These are phyloP conservation scores for Halteria grandinella DNA, from an alignment of 73 alveolate species.

Conservation along the genomic window DNA sequence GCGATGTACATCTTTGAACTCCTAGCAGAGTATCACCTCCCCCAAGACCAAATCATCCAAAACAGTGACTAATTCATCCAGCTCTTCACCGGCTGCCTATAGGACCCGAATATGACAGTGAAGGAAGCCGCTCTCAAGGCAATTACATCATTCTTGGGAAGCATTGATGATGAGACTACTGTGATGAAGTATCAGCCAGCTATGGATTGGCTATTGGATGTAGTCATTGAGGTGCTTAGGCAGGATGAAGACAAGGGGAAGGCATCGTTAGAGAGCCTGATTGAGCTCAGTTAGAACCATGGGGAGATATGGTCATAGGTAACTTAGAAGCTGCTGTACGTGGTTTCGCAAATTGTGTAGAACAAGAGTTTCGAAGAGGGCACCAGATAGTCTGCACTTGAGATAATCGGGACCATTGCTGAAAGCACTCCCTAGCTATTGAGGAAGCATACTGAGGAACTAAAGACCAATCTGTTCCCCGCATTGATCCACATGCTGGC, in stretches of 20 bases:
- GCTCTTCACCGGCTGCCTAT: slow-evolving; percentile 62
- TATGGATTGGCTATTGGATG: slow-evolving; percentile 65
- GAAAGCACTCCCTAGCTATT: slow-evolving; percentile 73
- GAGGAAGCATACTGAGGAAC: slow-evolving; percentile 65
- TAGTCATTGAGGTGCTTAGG: slow-evolving; percentile 70
- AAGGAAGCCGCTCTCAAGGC: slow-evolving; percentile 79
- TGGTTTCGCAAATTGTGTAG: slow-evolving; percentile 68
- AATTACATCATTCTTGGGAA: slow-evolving; percentile 70
- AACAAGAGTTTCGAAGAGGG: slow-evolving; percentile 72
- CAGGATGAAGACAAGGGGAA: slow-evolving; percentile 72
- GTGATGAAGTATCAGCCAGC: slow-evolving; percentile 64
- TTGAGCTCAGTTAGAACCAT: slow-evolving; percentile 74
- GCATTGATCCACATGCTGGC: slow-evolving; percentile 74
- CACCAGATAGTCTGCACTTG: slow-evolving; percentile 75
- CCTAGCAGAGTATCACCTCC: slow-evolving; percentile 60
- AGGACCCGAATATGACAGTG: slow-evolving; percentile 71
- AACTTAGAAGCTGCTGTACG: slow-evolving; percentile 64
- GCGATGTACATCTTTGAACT: slow-evolving; percentile 65
- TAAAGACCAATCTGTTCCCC: slow-evolving; percentile 74
- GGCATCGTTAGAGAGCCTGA: slow-evolving; percentile 76
- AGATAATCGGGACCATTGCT: slow-evolving; percentile 73
- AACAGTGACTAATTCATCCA: slow-evolving; percentile 69
- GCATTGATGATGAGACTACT: slow-evolving; percentile 71
- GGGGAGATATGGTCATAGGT: slow-evolving; percentile 73
- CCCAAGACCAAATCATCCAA: slow-evolving; percentile 29